A percentile compares a stretch with the other conserved stretches of the same genome.
phyloP scores from a whole-genome alignment of 2,329 filamentous ascomycete species.

The Pseudogymnoascus sp. region DNA sequence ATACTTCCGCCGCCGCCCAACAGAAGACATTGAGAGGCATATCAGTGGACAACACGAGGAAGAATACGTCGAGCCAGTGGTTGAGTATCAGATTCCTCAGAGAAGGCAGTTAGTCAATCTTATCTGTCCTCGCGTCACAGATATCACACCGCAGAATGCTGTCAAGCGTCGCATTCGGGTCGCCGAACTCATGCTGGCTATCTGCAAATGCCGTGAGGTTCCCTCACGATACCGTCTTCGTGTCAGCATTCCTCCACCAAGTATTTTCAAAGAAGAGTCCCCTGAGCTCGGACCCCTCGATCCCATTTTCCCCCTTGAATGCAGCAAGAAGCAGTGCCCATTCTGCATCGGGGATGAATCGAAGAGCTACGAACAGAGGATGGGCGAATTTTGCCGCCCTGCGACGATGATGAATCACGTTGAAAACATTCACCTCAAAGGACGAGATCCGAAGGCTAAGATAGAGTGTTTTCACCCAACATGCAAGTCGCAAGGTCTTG shows the following conservation, averaged over 20 bases:
- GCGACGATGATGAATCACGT: conserved; percentile 18
- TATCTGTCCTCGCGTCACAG: conserved; percentile 14
- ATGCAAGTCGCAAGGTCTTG: conserved; percentile 15
- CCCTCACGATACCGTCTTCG: conserved; percentile 5
- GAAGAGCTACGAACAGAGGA: conserved; percentile 17
- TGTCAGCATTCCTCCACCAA: conserved; percentile 1
- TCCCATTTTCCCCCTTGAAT: conserved; percentile 14
- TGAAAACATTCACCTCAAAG: conserved; percentile 16
- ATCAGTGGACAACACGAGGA: conserved; percentile 14
- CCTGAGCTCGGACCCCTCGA: conserved; percentile 10
- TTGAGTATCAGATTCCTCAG: conserved; percentile 18
- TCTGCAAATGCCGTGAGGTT: conserved; percentile 13
- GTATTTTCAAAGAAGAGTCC: conserved; percentile 10
- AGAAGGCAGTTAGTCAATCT: conserved; percentile 15
- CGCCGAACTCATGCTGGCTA: conserved; percentile 12
- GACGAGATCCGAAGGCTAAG: neutral
- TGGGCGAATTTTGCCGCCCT: conserved; percentile 15
- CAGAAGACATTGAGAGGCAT: conserved; percentile 19
- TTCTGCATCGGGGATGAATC: conserved; percentile 17
- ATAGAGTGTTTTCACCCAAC: conserved; percentile 6
- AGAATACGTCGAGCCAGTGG: conserved; percentile 12
- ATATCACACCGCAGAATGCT: conserved; percentile 15
- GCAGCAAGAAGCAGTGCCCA: conserved; percentile 13
- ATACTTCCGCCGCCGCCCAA: neutral
- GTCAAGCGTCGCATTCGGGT: conserved; percentile 14